Evolutionary conservation across 2,329 filamentous ascomycete genomes (phyloP), one percentile per base, ranked within the genome.

Genomic region (Sphaerostilbella broomeana): DNA sequence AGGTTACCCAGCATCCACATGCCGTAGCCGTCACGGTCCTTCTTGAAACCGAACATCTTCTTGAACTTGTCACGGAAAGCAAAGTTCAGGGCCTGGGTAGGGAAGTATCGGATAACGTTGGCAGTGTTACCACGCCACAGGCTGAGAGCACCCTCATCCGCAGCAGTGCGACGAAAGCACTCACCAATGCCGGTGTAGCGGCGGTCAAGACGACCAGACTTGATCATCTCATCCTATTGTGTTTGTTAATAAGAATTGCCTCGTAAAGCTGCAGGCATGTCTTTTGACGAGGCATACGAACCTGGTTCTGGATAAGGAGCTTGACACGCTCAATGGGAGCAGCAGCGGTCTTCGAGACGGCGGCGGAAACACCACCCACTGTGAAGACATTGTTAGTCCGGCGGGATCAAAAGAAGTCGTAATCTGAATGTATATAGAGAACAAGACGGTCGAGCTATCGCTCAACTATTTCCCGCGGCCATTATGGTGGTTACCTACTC

Each of bases 91-190:
- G 92, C 92, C 82, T 98, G 92, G 70, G 92, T 98, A 60, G 92
- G 92, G 87, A 98, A 98, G 80, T 98, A 98, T 85, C 92, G 92
- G 81, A 98, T 95, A 73, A 98, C 92, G 84, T 98, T 98, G 87
- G 92, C 92, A 68, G 92, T 98, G 87, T 98, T 98, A 75, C 92
- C 92, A 82, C 92, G 83, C 92, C 92, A 98, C 62, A 98, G 80
- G 54, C 90, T 82, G 70, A 92, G 82, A 61, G 92, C 73, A 86
- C 92, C 92, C 80, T 98, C 92, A 54, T 85, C 77, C 62, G 81
- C 81, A 53, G 78, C 79, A 66, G 92, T 97, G 68, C 92, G 86
- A 62, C 74, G 75, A 84, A 98, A 98, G 80, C 92, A 97, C 69
- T 98, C 92, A 47, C 51, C 63, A 67, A 98, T 97, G 69, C 92